Evolutionary conservation across 148 eudicot genomes (phyloP).

Genomic region (Rhododendron simsii): DNA sequence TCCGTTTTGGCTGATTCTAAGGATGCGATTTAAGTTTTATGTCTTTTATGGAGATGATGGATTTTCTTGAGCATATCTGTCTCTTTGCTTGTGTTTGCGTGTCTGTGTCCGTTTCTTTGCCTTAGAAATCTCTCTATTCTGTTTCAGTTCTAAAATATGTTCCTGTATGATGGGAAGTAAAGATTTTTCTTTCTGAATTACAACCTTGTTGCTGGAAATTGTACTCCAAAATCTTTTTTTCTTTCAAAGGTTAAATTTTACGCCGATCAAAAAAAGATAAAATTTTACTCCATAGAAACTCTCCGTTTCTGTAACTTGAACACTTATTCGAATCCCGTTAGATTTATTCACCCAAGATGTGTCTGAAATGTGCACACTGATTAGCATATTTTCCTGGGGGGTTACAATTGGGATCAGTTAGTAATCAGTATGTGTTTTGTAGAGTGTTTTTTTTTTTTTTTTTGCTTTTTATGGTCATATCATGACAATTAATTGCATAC

Average conservation of each 20-base stretch:
- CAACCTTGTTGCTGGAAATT: background rate
- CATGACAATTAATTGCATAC: background rate
- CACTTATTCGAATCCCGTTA: background rate
- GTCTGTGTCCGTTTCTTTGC: background rate
- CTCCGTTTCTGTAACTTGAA: background rate
- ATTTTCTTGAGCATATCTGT: background rate
- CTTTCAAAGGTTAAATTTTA: background rate
- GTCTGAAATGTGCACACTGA: background rate
- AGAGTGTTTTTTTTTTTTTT: background rate
- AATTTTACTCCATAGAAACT: background rate
- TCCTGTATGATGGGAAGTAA: background rate
- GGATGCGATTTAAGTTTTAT: background rate
- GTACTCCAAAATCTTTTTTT: background rate
- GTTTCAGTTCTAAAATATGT: background rate
- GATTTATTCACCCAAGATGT: background rate
- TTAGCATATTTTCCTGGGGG: background rate
- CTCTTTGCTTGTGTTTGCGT: background rate
- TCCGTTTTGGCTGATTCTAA: background rate
- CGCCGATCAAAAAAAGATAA: background rate
- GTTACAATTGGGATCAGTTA: background rate
- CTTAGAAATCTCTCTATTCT: background rate
- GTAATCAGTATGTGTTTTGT: background rate
- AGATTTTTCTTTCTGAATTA: background rate
- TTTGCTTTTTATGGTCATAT: background rate
- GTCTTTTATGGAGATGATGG: background rate